Percentiles rank a stretch among this genome's conserved stretches.
These are phyloP conservation scores for Cladosporium sp. DNA, from an alignment of 2,329 filamentous ascomycete genomes.

Conservation along the genomic window DNA sequence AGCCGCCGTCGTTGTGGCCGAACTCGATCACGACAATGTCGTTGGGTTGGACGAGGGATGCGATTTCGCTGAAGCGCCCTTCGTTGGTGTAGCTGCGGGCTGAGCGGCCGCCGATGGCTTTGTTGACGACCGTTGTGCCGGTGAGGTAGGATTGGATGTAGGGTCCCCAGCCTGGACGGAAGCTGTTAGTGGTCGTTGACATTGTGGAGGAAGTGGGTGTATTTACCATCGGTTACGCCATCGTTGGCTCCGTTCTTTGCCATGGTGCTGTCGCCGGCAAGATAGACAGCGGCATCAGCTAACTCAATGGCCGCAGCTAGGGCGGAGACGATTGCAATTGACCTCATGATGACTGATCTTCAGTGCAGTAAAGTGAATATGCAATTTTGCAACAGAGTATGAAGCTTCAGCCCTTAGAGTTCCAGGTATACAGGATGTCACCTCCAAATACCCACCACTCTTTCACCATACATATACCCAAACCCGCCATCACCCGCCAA, in stretches of 20 bases:
- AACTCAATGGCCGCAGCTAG: neutral
- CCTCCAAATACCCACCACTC: neutral
- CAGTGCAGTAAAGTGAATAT: too few species aligned
- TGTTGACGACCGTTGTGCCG: slow-evolving; percentile 52
- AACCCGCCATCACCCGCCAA: neutral
- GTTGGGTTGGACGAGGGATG: slow-evolving; percentile 48
- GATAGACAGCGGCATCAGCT: slow-evolving; percentile 42
- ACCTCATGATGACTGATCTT: neutral
- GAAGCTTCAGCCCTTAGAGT: too few species aligned
- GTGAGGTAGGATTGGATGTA: slow-evolving; percentile 53
- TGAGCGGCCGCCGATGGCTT: slow-evolving; percentile 62
- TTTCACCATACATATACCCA: neutral
- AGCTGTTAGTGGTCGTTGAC: neutral
- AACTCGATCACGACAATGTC: slow-evolving; percentile 70
- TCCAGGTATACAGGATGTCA: too few species aligned
- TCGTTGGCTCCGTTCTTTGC: slow-evolving; percentile 44
- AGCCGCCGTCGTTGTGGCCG: slow-evolving; percentile 68
- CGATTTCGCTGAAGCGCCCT: slow-evolving; percentile 58
- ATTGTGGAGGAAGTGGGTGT: neutral
- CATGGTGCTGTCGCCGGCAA: slow-evolving; percentile 62
- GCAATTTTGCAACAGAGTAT: too few species aligned
- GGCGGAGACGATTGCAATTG: neutral
- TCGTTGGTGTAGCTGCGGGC: slow-evolving; percentile 65
- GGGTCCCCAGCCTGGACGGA: slow-evolving; percentile 56
- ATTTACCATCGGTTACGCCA: slow-evolving; percentile 19